Evolutionary conservation across 306 rosid species (phyloP).

Genomic region (Adenanthera pavonina): DNA sequence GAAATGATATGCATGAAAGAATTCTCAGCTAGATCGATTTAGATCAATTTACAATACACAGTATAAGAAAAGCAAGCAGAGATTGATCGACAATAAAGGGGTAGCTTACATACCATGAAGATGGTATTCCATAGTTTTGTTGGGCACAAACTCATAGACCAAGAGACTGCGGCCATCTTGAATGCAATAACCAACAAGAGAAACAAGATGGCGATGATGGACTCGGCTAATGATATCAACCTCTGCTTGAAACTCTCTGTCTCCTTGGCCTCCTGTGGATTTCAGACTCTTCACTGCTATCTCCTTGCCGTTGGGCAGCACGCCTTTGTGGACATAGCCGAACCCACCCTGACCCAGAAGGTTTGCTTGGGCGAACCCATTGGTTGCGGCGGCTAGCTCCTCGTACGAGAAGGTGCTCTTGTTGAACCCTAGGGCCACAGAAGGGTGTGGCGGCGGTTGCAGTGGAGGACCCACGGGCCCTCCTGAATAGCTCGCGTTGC

Average conservation of each 20-base stretch:
- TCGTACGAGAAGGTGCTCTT: slow-evolving; percentile 75
- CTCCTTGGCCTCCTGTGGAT: slow-evolving; percentile 69
- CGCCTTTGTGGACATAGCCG: slow-evolving; percentile 82
- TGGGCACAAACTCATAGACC: slow-evolving; percentile 88
- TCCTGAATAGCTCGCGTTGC: slow-evolving; percentile 62
- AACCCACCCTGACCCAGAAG: slow-evolving; percentile 86
- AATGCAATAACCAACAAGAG: slow-evolving; percentile 83
- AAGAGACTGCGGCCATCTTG: slow-evolving; percentile 51
- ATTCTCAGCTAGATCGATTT: neutral
- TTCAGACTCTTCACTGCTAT: slow-evolving; percentile 84
- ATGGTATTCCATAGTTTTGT: slow-evolving; percentile 77
- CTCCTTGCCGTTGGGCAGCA: slow-evolving; percentile 88
- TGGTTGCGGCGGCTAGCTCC: slow-evolving; percentile 66
- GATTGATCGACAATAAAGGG: too few species aligned
- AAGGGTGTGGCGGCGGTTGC: slow-evolving; percentile 77
- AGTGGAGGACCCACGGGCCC: slow-evolving; percentile 56
- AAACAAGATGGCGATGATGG: slow-evolving; percentile 91
- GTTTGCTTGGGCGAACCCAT: slow-evolving; percentile 56
- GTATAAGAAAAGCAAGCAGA: too few species aligned
- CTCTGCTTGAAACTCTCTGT: slow-evolving; percentile 77
- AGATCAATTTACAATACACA: too few species aligned
- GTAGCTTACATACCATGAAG: slow-evolving; percentile 60
- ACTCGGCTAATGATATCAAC: slow-evolving; percentile 90
- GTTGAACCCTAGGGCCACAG: slow-evolving; percentile 72
- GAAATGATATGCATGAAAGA: neutral